Conservation (phyloP, 2,329 filamentous ascomycete genomes). For the Phoma herbarum region DNA sequence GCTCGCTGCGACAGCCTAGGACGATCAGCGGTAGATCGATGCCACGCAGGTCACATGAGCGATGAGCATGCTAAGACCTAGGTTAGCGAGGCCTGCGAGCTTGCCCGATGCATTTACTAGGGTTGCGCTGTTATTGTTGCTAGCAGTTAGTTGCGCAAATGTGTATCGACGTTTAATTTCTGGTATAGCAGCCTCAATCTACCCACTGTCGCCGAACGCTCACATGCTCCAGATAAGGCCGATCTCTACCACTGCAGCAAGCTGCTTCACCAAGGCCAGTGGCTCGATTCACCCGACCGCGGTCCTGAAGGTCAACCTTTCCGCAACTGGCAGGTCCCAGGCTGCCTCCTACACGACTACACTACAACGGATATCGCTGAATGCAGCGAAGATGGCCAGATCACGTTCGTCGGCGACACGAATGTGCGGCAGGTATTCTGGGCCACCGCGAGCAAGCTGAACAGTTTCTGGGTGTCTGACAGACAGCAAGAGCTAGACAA, state of each 20-base stretch:
- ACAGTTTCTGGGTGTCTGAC: constrained; percentile 50
- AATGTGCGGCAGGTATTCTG: constrained; percentile 69
- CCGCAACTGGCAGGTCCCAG: constrained; percentile 66
- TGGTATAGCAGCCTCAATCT: constrained; percentile 15
- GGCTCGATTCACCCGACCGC: constrained; percentile 55
- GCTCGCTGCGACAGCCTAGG: background rate
- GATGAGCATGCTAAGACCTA: constrained; percentile 21
- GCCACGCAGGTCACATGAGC: constrained; percentile 11
- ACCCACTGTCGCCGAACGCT: background rate
- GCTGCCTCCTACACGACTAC: constrained; percentile 68
- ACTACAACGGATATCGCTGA: constrained; percentile 59
- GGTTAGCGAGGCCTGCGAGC: constrained; percentile 15
- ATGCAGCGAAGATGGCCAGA: constrained; percentile 61
- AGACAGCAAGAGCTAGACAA: constrained; percentile 22
- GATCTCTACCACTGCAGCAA: constrained; percentile 65
- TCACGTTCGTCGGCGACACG: constrained; percentile 70
- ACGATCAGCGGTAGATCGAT: background rate
- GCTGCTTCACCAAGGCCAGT: constrained; percentile 62
- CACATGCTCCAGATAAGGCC: constrained; percentile 37
- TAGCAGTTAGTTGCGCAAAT: constrained; percentile 25
- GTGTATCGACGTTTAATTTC: constrained; percentile 22
- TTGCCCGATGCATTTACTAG: constrained; percentile 18
- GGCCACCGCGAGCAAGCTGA: constrained; percentile 61
- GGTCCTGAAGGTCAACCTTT: constrained; percentile 46
- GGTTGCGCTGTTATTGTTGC: constrained; percentile 16